These are phyloP conservation scores for Microthlaspi erraticum DNA, from an alignment of 345 rosid species.

Conservation along the genomic window DNA sequence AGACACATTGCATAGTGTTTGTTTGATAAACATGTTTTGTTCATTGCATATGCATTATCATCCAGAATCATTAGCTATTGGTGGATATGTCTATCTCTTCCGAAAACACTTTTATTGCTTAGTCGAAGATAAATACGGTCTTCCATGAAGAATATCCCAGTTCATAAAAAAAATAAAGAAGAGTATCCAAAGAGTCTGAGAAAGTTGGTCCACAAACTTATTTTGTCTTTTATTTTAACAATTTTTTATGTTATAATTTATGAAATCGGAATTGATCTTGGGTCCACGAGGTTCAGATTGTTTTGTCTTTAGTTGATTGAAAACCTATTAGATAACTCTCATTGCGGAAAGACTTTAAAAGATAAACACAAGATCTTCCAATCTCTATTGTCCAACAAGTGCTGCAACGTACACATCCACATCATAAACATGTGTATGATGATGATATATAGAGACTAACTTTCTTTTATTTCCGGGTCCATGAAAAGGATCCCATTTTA, in stretches of 20 bases:
- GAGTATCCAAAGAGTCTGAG: not conserved
- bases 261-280: constrained; percentile 28
- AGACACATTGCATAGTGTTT: too few species aligned
- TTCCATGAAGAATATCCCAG: constrained; percentile 13
- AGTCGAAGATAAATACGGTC: constrained; percentile 8
- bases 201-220: constrained; percentile 35
- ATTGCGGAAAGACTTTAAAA: constrained; percentile 24
- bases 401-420: constrained; percentile 42
- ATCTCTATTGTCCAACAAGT: constrained; percentile 44
- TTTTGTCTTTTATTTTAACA: constrained; percentile 1
- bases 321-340: constrained; percentile 29
- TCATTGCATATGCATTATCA: too few species aligned
- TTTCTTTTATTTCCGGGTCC: constrained; percentile 25
- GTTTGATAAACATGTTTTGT: too few species aligned
- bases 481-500: not conserved
- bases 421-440: constrained; percentile 41
- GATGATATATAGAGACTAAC: constrained; percentile 32
- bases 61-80: too few species aligned
- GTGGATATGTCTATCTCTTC: too few species aligned
- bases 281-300: constrained; percentile 33
- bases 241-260: not conserved
- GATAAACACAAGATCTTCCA: constrained; percentile 32
- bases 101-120: too few species aligned
- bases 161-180: not conserved
- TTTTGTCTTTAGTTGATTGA: constrained; percentile 32